These are phyloP conservation scores for Pulveroboletus sp. DNA, from an alignment of 768 basidiomycete species.

Conservation along the genomic window DNA sequence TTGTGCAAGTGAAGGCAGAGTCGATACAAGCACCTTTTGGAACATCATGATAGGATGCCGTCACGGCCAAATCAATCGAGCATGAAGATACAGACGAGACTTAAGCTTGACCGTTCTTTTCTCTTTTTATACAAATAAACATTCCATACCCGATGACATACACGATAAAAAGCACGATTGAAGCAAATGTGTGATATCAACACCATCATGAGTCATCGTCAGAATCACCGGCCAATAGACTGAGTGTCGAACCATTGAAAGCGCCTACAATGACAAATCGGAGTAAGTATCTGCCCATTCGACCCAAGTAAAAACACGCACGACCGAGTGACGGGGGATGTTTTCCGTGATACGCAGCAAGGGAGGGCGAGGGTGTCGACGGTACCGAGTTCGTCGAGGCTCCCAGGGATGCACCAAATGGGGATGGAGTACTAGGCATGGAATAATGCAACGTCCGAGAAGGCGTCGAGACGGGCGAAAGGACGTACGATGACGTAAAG, in stretches of 20 bases:
- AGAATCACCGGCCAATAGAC: constrained; percentile 25
- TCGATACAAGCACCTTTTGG: no score
- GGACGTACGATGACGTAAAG: constrained; percentile 28
- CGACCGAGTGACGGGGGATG: constrained; percentile 35
- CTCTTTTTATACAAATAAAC: constrained; percentile 4
- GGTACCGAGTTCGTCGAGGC: constrained; percentile 28
- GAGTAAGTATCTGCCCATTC: not conserved
- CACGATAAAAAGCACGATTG: constrained; percentile 9
- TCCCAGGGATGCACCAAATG: constrained; percentile 34
- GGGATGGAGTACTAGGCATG: constrained; percentile 38
- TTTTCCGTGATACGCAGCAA: constrained; percentile 38
- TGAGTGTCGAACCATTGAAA: constrained; percentile 28
- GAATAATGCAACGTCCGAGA: constrained; percentile 33
- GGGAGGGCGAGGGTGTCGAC: constrained; percentile 37
- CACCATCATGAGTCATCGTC: constrained; percentile 26
- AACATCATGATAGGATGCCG: no score
- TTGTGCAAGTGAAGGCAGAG: not conserved
- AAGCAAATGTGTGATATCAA: not conserved
- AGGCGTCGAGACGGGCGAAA: constrained; percentile 30
- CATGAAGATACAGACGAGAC: no score
- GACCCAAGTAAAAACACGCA: constrained; percentile 18
- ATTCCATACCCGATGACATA: not conserved
- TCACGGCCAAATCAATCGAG: no score
- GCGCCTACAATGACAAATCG: constrained; percentile 15
- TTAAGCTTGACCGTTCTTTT: no score